phyloP scores from a whole-genome alignment of 768 basidiomycete species.

The Hericium erinaceus region DNA sequence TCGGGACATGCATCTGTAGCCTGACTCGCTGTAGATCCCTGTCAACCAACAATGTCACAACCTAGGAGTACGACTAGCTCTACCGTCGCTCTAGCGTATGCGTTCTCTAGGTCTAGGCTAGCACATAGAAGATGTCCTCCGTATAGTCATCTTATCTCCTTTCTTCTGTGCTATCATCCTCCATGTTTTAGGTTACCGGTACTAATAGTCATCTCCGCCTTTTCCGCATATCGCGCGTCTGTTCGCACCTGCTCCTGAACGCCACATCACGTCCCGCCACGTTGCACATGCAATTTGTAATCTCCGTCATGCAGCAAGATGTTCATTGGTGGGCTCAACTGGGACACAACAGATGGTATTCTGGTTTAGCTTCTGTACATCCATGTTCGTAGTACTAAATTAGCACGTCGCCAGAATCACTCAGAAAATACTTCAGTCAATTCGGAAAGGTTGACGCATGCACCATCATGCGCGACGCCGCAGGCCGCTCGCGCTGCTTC shows the following conservation, averaged over 20 bases:
- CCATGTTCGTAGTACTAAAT: conserved; percentile 29
- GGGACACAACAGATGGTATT: conserved; percentile 97
- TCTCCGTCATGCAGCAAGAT: conserved; percentile 67
- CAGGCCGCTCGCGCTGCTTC: conserved; percentile 89
- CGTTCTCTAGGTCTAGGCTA: conserved; percentile 50
- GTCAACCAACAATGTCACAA: conserved; percentile 8
- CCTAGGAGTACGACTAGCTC: conserved; percentile 16
- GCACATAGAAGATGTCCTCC: conserved; percentile 32
- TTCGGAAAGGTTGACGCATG: conserved; percentile 95
- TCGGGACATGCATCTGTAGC: background rate
- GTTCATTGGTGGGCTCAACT: conserved; percentile 98
- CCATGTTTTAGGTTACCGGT: conserved; percentile 60
- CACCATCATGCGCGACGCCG: conserved; percentile 95
- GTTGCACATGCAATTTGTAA: background rate
- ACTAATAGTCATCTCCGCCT: conserved; percentile 61
- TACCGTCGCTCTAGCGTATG: conserved; percentile 17
- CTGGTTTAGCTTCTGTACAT: conserved; percentile 25
- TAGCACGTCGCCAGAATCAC: conserved; percentile 40
- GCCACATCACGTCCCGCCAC: conserved; percentile 6
- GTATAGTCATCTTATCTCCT: conserved; percentile 56
- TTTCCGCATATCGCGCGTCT: conserved; percentile 24
- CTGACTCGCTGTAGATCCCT: conserved; percentile 12
- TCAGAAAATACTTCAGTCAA: conserved; percentile 82
- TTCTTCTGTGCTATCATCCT: conserved; percentile 34
- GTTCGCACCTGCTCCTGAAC: conserved; percentile 2